Percentiles rank a stretch among this genome's conserved stretches.
These are phyloP conservation scores for Leccinellum luteum DNA, from an alignment of 768 basidiomycete species.

Conservation along the genomic window DNA sequence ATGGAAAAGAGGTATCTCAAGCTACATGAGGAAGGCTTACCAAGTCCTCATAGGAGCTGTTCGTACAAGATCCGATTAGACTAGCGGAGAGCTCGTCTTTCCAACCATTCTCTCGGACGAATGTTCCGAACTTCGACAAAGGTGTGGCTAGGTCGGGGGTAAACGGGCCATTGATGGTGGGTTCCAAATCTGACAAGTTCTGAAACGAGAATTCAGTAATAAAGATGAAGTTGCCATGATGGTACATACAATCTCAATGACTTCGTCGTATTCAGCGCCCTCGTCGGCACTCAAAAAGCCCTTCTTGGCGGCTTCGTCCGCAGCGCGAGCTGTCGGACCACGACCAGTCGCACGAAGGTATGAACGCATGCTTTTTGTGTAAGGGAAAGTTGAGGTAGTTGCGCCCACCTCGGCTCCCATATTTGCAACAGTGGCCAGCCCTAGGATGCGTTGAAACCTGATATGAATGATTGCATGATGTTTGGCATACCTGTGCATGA, in stretches of 20 bases:
- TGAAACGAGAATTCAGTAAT: constrained; percentile 30
- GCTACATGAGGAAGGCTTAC: constrained; percentile 35
- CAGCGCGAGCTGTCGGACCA: constrained; percentile 78
- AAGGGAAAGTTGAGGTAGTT: constrained; percentile 98
- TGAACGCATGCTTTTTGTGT: constrained; percentile 82
- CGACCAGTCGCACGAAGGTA: constrained; percentile 92
- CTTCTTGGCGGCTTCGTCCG: constrained; percentile 73
- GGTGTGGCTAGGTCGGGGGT: constrained; percentile 97
- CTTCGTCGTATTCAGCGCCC: constrained; percentile 90
- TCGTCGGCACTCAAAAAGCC: constrained; percentile 85
- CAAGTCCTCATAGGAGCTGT: constrained; percentile 97
- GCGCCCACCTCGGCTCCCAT: constrained; percentile 99
- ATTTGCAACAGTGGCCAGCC: constrained; percentile 93
- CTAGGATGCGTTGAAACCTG: constrained; percentile 33
- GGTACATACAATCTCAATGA: constrained; percentile 84
- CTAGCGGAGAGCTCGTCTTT: constrained; percentile 89
- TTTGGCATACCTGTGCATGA: constrained; percentile 79
- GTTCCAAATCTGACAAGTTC: constrained; percentile 88
- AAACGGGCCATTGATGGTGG: constrained; percentile 94
- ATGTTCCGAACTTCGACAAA: constrained; percentile 78
- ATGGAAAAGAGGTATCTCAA: background rate
- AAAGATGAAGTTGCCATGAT: background rate
- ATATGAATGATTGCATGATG: background rate
- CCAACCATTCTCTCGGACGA: constrained; percentile 86
- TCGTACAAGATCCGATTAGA: constrained; percentile 98